Base-by-base conservation (phyloP, 1,284 basidiomycete genomes). In the Marasmius tenuissimus region DNA sequence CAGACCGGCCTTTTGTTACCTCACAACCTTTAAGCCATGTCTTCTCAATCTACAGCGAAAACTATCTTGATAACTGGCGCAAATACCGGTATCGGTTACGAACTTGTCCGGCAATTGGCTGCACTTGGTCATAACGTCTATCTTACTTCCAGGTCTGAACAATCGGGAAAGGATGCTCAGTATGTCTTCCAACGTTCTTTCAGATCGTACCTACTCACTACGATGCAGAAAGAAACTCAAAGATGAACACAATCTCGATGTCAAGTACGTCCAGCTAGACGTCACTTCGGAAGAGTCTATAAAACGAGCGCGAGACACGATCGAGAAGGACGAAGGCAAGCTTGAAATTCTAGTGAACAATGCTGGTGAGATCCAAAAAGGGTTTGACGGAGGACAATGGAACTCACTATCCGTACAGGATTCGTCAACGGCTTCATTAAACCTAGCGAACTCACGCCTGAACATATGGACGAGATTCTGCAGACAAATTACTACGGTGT, bases 331-430 rank as follows among this genome's bases (percentile, higher is more conserved):
- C 0, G 76, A 81, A 60, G 81, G 81, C 0, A 73, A 69, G 10
- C 68, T 84, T 37, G 78, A 84, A 65, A 76, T 80, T 9, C 71
- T 84, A 20, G 78, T 84, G 40, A 82, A 83, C 69, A 83, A 83
- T 61, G 81, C 81, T 16, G 81, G 80, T 74, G 59, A 1, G 50
- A 8, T 16, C 7, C 9, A 9, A 22, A 27, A n/a, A n/a, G n/a
- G n/a, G n/a, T n/a, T n/a, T n/a, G n/a, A n/a, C 27, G 27, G 27
- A 27, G 27, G 4, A 2, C 4, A 27, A 27, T 27, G 27, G 27
- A 2, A 27, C 27, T 4, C 2, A 27, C 2, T 4, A 27, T 27
- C 2, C 4, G 4, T 27, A 4, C 27, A 27, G 27, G 27, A 27
- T 27, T 27, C 27, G 27, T 27, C 27, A 27, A 27, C 27, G 27